Base-by-base conservation (phyloP, 371 early-diverging fungal genomes). In the Mucor piriformis region DNA sequence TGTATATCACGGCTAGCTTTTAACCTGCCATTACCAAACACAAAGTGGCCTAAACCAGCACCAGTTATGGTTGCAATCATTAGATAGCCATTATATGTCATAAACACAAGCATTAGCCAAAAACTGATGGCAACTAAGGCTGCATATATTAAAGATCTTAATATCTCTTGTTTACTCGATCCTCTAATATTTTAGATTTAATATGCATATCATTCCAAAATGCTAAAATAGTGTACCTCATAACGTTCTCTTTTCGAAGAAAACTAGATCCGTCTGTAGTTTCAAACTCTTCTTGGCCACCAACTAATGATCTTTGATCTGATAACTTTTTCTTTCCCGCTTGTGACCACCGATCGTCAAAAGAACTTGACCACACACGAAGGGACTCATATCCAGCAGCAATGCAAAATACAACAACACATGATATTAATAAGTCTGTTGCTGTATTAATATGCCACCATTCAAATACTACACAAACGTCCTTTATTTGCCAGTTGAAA, bases 21-120 rank as follows among this genome's bases (percentile, higher is more conserved):
- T 44, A 63, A 50, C 49, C 56, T 53, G 21, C 55, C 57, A 20
- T 57, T 49, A 21, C 77, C 79, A 71, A 85, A 86, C 15, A 76
- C 65, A 67, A 77, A 85, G 70, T 85, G 81, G 18, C 90, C 90
- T 16, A 82, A 52, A 10, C 83, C 83, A 11, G 91, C 84, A 24
- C 91, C 91, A 15, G 82, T 51, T 16, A 86, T 76, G 0, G 85
- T 82, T 15, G 83, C 77, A 6, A 86, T 63, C 73, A 91, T 89
- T 20, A 91, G 70, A 68, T 71, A 90, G 16, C 88, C 88, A 61
- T 91, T 91, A 64, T 88, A 91, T 0, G 90, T 90, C 91, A 91
- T 91, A 64, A 89, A 89, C 32, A 91, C 85, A n/a, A 92, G 83
- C 92, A 92, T 92, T 10, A 91, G 57, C 55, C 88, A 84, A 68